Evolutionary conservation across 2,329 filamentous ascomycete species (phyloP).

Genomic region (Colletotrichum sp.): DNA sequence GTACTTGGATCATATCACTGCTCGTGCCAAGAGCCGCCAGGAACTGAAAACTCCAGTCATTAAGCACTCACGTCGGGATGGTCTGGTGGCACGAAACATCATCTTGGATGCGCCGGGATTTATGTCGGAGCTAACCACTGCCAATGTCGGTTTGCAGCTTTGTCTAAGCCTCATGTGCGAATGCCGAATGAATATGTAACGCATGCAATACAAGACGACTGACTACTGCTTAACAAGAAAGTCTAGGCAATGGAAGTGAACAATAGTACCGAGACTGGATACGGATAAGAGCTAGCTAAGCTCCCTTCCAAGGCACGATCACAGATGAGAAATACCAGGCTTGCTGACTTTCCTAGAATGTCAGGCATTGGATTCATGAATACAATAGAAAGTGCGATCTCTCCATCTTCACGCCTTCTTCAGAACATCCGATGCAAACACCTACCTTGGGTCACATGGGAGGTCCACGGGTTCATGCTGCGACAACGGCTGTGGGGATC

Average conservation of each 20-base stretch:
- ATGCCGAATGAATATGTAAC: background rate
- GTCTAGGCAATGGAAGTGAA: background rate
- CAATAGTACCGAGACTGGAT: background rate
- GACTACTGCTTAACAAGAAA: background rate
- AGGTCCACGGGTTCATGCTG: background rate
- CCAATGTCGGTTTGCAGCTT: background rate
- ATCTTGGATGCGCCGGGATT: background rate
- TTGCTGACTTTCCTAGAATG: background rate
- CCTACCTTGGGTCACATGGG: background rate
- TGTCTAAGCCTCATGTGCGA: background rate
- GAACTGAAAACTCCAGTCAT: background rate
- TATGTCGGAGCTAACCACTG: background rate
- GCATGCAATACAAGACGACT: background rate
- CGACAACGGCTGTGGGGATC: background rate
- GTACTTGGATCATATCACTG: background rate
- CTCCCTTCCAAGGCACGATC: background rate
- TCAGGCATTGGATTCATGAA: background rate
- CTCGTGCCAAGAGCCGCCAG: background rate
- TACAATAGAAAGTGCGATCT: background rate
- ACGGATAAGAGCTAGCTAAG: background rate
- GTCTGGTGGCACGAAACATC: background rate
- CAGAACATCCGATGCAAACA: background rate
- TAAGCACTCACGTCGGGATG: background rate
- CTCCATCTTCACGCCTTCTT: background rate
- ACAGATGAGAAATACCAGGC: background rate